Base-by-base conservation (phyloP, 202 grass and related monocot genomes). In the Schoenoplectus triqueter region DNA sequence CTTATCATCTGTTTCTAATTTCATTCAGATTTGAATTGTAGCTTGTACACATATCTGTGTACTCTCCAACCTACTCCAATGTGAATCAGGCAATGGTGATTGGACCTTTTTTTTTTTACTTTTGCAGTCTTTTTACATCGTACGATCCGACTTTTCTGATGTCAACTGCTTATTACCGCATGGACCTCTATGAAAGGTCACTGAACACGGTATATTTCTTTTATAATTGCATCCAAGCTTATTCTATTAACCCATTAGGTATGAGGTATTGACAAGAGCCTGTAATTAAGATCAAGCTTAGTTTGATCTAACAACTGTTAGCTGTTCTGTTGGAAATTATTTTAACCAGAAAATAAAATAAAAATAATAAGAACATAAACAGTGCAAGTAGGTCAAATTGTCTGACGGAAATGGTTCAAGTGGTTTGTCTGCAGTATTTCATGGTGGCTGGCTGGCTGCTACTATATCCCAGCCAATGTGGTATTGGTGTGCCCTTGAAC, bases 141-240 rank as follows among this genome's bases (percentile, higher is more conserved):
- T 99, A 95, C 55, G 89, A 99, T 82, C 96, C 90, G 88, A 87
- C 85, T 69, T 79, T 90, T 87, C 76, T 99, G 80, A 80, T 99
- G 87, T 99, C 96, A 62, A 99, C 93, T 87, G 96, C 91, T 6
- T 96, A 99, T 89, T 90, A 99, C 86, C 89, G 93, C 86, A 96
- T 85, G 82, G 91, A 96, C 90, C 93, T 99, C 85, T 99, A 94
- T 88, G 56, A 91, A 63, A 86, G 91, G 64, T 70, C 88, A 6
- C 87, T 94, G 85, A 89, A 86, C 44, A 90, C 89, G 90, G 93
- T 99, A 94, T 76, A 62, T 75, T 72, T 13, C 7, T 62, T 62
- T 59, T 77, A 41, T 50, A 19, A 10, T 61, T 42, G 11, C 55
- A 61, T 31, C 75, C 56, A 79, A 62, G 10, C 18, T 31, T 31